phyloP scores from a whole-genome alignment of 192 early-diverging fungal genomes.

The Gryganskiella cystojenkinii region DNA sequence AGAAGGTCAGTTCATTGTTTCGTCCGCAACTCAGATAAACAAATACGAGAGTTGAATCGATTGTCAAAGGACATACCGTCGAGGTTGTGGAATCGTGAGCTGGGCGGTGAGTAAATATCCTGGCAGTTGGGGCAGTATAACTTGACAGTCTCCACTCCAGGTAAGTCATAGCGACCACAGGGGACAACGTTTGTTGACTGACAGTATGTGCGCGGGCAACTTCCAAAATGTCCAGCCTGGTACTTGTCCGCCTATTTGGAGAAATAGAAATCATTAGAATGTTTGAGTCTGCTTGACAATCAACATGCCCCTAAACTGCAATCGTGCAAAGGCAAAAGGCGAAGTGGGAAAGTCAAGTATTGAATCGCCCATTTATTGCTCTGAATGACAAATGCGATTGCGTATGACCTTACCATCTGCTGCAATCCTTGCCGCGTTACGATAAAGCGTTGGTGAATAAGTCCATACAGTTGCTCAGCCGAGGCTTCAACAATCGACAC shows the following conservation, averaged over 20 bases:
- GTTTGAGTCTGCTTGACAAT: constrained; percentile 39
- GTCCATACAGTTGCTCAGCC: constrained; percentile 93
- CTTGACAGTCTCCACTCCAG: constrained; percentile 75
- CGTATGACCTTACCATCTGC: constrained; percentile 83
- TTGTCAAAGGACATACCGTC: constrained; percentile 69
- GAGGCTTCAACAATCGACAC: constrained; percentile 81
- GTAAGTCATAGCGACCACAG: constrained; percentile 76
- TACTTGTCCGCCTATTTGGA: constrained; percentile 71
- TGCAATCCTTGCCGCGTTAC: constrained; percentile 87
- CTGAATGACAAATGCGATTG: too few species aligned
- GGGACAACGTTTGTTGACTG: constrained; percentile 70
- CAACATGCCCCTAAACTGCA: too few species aligned
- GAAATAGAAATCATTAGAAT: background rate
- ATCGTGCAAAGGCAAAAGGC: too few species aligned
- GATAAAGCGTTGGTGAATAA: constrained; percentile 95
- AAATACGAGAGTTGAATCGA: too few species aligned
- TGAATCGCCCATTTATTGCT: background rate
- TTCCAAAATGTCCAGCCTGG: constrained; percentile 79
- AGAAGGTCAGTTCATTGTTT: too few species aligned
- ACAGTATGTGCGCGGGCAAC: constrained; percentile 80
- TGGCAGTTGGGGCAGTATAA: constrained; percentile 85
- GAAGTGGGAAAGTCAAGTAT: background rate
- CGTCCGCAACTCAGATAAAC: too few species aligned
- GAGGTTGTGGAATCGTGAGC: constrained; percentile 71
- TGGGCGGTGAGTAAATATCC: constrained; percentile 82